Percentiles rank a stretch among this genome's conserved stretches.
Conservation (phyloP, 805 yeast genomes). For the Lachancea nothofagi region DNA sequence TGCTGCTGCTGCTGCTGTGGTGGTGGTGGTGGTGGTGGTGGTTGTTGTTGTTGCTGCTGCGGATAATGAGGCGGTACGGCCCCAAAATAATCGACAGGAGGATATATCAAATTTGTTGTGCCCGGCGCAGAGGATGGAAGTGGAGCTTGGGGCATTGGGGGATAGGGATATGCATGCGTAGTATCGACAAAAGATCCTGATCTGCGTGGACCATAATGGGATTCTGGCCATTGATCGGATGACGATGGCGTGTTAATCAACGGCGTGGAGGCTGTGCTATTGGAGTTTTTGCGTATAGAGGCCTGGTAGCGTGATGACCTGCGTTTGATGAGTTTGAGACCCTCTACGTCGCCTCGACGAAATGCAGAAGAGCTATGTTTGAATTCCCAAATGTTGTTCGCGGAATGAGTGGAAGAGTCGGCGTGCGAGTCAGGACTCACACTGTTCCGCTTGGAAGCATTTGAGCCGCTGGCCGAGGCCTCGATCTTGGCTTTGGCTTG, state of each 20-base stretch:
- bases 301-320: slow-evolving; percentile 46
- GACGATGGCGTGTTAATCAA: neutral
- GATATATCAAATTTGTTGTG: neutral
- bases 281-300: slow-evolving; percentile 14
- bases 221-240: slow-evolving; percentile 5
- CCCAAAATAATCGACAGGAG: slow-evolving; percentile 5
- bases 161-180: slow-evolving; percentile 1
- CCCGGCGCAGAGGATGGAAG: neutral
- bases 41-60: slow-evolving; percentile 14
- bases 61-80: too few species aligned
- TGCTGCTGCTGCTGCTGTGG: slow-evolving; percentile 13
- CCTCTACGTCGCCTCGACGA: slow-evolving; percentile 72
- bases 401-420: slow-evolving; percentile 9
- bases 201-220: neutral
- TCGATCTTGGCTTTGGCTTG: slow-evolving; percentile 10
- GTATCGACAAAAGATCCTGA: neutral
- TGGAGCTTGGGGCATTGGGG: neutral
- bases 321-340: slow-evolving; percentile 71
- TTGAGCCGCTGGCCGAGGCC: neutral
- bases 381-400: slow-evolving; percentile 68
- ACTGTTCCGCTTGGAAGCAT: slow-evolving; percentile 1
- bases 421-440: too few species aligned
- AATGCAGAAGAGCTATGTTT: slow-evolving; percentile 76
- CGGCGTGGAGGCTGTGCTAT: slow-evolving; percentile 8
- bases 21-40: slow-evolving; percentile 8